These are phyloP conservation scores for Globisporangium middletonii DNA, from an alignment of 352 stramenopile genomes.

Conservation along the genomic window DNA sequence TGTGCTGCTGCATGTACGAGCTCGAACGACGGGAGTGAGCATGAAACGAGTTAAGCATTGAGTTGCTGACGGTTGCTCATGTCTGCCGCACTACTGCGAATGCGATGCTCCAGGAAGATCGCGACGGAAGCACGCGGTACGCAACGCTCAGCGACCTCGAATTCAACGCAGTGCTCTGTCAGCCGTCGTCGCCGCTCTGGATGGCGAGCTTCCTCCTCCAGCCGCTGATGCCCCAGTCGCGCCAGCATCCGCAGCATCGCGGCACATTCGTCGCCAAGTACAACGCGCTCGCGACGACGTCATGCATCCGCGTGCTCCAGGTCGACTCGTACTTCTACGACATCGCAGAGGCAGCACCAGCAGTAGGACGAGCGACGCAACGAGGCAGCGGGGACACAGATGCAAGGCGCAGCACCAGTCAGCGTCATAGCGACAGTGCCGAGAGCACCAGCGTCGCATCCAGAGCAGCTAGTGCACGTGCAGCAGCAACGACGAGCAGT, in stretches of 20 bases:
- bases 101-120: slow-evolving; percentile 32
- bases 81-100: slow-evolving; percentile 7
- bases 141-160: slow-evolving; percentile 46
- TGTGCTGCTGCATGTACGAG: slow-evolving; percentile 23
- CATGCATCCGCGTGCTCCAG: slow-evolving; percentile 39
- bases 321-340: slow-evolving; percentile 23
- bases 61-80: slow-evolving; percentile 4
- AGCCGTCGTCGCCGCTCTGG: slow-evolving; percentile 37
- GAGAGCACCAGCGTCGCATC: neutral
- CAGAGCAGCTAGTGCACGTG: neutral
- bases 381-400: no score
- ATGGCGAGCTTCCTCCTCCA: slow-evolving; percentile 43
- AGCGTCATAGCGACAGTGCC: neutral
- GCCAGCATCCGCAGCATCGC: slow-evolving; percentile 23
- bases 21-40: neutral
- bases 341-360: slow-evolving; percentile 8
- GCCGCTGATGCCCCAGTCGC: slow-evolving; percentile 20
- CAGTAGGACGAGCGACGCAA: neutral
- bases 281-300: slow-evolving; percentile 27
- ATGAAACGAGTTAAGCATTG: no score
- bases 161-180: slow-evolving; percentile 44
- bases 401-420: neutral
- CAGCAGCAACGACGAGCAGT: neutral
- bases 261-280: slow-evolving; percentile 60
- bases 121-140: slow-evolving; percentile 26